Evolutionary conservation across 2,329 filamentous ascomycete genomes (phyloP).

Genomic region (Stagonosporopsis tanaceti): DNA sequence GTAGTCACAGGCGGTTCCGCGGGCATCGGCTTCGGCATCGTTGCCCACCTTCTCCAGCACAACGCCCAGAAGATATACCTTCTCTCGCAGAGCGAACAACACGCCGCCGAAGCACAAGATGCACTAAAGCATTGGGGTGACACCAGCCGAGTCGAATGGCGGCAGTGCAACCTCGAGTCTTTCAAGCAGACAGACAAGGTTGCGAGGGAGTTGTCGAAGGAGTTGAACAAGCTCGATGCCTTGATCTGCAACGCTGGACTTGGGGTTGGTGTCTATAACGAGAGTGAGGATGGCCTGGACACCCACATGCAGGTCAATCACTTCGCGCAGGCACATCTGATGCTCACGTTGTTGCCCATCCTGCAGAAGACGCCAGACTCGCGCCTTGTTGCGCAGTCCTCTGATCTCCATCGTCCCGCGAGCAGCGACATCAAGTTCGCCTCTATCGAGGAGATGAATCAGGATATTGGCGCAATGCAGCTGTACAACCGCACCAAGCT

Average conservation of each 20-base stretch:
- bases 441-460: slow-evolving; percentile 58
- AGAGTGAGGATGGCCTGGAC: slow-evolving; percentile 61
- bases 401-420: slow-evolving; percentile 56
- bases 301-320: slow-evolving; percentile 61
- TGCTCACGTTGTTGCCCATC: slow-evolving; percentile 56
- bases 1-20: slow-evolving; percentile 59
- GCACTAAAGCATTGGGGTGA: slow-evolving; percentile 56
- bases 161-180: slow-evolving; percentile 58
- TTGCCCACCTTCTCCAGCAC: slow-evolving; percentile 62
- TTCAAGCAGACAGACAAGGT: slow-evolving; percentile 57
- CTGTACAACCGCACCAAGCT: slow-evolving; percentile 62
- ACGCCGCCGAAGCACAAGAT: slow-evolving; percentile 56
- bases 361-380: slow-evolving; percentile 56
- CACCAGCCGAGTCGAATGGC: slow-evolving; percentile 53
- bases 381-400: slow-evolving; percentile 59
- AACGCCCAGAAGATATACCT: slow-evolving; percentile 58
- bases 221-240: slow-evolving; percentile 56
- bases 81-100: slow-evolving; percentile 59
- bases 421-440: slow-evolving; percentile 52
- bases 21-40: slow-evolving; percentile 62
- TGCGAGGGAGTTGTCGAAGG: slow-evolving; percentile 53
- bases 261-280: slow-evolving; percentile 58
- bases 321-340: slow-evolving; percentile 59
- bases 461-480: slow-evolving; percentile 57
- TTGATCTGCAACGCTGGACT: slow-evolving; percentile 60